A percentile compares a stretch with the other conserved stretches of the same genome.
Evolutionary conservation across 2,329 filamentous ascomycete genomes (phyloP).

Genomic region (Phialocephala subalpina): DNA sequence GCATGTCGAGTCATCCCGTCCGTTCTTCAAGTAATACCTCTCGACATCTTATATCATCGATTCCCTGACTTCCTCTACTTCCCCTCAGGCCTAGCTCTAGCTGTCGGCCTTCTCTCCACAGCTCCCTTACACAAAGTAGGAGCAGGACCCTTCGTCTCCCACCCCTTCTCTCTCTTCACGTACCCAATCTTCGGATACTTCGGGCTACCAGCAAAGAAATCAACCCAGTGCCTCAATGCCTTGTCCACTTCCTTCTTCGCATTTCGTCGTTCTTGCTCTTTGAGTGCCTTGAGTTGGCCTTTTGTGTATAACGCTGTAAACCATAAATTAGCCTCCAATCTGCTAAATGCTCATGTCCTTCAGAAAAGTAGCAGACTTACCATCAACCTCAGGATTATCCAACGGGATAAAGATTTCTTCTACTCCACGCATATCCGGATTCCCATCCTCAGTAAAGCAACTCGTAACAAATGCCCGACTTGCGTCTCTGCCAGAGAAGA

Average conservation of each 20-base stretch:
- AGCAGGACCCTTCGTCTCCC: conserved; percentile 64
- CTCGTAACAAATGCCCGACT: conserved; percentile 90
- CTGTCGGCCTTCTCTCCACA: conserved; percentile 61
- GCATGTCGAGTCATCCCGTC: background rate
- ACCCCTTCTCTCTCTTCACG: conserved; percentile 68
- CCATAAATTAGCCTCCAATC: too few species aligned
- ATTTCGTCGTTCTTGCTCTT: conserved; percentile 68
- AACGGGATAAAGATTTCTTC: conserved; percentile 83
- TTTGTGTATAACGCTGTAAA: too few species aligned
- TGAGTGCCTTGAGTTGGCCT: conserved; percentile 43
- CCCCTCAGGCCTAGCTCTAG: conserved; percentile 47
- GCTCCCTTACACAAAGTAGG: conserved; percentile 72
- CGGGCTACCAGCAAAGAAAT: conserved; percentile 80
- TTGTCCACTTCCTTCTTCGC: conserved; percentile 72
- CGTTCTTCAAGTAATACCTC: background rate
- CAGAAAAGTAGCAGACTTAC: conserved; percentile 58
- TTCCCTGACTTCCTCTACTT: conserved; percentile 20
- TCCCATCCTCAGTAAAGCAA: conserved; percentile 83
- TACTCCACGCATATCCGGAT: conserved; percentile 83
- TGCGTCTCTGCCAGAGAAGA: conserved; percentile 88
- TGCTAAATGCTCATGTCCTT: conserved; percentile 54
- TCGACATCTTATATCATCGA: background rate
- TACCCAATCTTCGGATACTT: conserved; percentile 85
- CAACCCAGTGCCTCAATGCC: conserved; percentile 78
- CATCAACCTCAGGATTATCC: conserved; percentile 69